These are phyloP conservation scores for Exserohilum turcica DNA, from an alignment of 2,329 filamentous ascomycete genomes.

Conservation along the genomic window DNA sequence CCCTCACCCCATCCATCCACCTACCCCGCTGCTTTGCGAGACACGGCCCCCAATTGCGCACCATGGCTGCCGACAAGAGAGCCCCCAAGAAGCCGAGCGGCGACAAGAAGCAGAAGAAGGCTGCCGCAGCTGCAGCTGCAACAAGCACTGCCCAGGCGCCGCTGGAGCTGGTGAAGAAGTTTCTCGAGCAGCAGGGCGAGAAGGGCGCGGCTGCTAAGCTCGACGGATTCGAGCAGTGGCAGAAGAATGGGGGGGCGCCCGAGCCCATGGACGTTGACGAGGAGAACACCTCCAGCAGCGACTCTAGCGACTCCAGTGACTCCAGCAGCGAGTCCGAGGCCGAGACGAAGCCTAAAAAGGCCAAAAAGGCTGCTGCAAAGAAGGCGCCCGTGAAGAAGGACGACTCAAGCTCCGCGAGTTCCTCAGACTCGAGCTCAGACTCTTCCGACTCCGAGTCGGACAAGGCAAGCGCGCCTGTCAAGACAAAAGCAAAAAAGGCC, in stretches of 20 bases:
- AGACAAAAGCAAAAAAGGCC: conserved; percentile 20
- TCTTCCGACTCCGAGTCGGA: conserved; percentile 30
- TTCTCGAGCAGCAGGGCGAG: conserved; percentile 44
- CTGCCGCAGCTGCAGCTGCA: conserved; percentile 9
- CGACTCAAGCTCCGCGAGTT: conserved; percentile 22
- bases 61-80: conserved; percentile 38
- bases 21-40: neutral
- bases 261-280: conserved; percentile 42
- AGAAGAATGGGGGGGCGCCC: conserved; percentile 20
- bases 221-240: conserved; percentile 38
- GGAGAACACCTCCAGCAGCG: conserved; percentile 32
- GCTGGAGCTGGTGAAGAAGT: conserved; percentile 42
- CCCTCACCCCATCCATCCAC: conserved; percentile 5
- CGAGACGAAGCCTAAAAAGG: conserved; percentile 33
- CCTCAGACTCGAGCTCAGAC: conserved; percentile 23
- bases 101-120: conserved; percentile 26
- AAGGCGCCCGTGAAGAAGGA: conserved; percentile 18
- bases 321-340: conserved; percentile 39
- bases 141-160: conserved; percentile 15
- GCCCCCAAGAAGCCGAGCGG: conserved; percentile 10
- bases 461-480: conserved; percentile 49
- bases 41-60: conserved; percentile 12
- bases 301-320: conserved; percentile 23
- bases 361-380: conserved; percentile 18
- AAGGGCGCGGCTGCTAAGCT: conserved; percentile 37